Evolutionary conservation across 805 yeast genomes (phyloP).

Genomic region (Spathaspora girioi): DNA sequence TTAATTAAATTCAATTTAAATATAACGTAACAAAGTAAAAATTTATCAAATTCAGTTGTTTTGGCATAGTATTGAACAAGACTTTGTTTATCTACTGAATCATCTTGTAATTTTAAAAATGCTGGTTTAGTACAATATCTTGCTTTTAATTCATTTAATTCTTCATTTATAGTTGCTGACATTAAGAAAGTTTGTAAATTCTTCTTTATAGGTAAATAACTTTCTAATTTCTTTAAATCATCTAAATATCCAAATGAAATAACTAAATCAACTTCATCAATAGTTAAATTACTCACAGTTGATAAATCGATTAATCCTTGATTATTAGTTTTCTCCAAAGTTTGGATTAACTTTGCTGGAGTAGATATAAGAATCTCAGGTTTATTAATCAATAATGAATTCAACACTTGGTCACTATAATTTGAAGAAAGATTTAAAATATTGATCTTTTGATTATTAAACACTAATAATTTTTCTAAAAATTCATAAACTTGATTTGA

Average conservation of each 20-base stretch:
- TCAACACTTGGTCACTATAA: conserved; percentile 65
- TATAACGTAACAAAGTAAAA: conserved; percentile 83
- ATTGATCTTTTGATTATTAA: conserved; percentile 64
- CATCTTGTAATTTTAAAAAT: conserved; percentile 69
- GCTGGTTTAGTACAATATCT: conserved; percentile 84
- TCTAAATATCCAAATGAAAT: conserved; percentile 87
- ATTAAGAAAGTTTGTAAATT: conserved; percentile 84
- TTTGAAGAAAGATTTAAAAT: conserved; percentile 65
- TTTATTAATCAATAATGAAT: conserved; percentile 62
- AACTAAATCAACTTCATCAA: conserved; percentile 93
- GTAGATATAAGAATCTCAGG: conserved; percentile 87
- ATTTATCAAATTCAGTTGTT: conserved; percentile 87
- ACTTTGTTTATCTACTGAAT: conserved; percentile 41
- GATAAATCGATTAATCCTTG: conserved; percentile 46
- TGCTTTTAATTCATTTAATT: conserved; percentile 68
- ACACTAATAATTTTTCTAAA: conserved; percentile 62
- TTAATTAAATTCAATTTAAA: conserved; percentile 83
- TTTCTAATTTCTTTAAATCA: conserved; percentile 67
- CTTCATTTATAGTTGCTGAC: conserved; percentile 94
- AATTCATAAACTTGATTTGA: conserved; percentile 80
- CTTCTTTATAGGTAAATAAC: conserved; percentile 65
- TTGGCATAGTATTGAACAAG: conserved; percentile 83
- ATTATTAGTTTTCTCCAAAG: conserved; percentile 45
- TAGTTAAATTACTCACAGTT: conserved; percentile 65
- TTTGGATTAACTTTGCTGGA: conserved; percentile 68